Evolutionary conservation across 352 stramenopile genomes (phyloP).

Genomic region (Phytophthora hibernalis): DNA sequence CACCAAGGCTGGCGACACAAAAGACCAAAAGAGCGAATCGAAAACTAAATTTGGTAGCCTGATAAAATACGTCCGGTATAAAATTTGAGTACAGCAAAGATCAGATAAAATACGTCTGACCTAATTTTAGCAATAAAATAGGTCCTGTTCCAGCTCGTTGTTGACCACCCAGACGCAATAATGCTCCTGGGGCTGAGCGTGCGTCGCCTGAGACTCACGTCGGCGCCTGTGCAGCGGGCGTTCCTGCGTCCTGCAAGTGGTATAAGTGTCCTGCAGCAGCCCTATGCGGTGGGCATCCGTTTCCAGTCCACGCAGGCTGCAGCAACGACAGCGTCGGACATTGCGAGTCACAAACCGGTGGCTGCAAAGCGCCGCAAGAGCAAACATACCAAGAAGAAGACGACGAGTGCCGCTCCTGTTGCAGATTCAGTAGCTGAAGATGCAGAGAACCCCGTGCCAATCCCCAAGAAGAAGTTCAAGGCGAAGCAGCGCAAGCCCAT

Average conservation of each 20-base stretch:
- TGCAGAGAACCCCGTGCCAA: slow-evolving; percentile 1
- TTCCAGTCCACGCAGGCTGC: slow-evolving; percentile 17
- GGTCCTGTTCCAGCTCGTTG: too few species aligned
- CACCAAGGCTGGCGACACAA: neutral
- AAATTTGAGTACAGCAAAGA: too few species aligned
- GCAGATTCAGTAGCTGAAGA: slow-evolving; percentile 7
- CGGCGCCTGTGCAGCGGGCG: neutral
- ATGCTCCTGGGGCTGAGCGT: slow-evolving; percentile 31
- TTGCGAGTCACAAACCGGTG: slow-evolving; percentile 27
- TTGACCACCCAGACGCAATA: slow-evolving; percentile 25
- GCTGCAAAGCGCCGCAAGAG: slow-evolving; percentile 43
- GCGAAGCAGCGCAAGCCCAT: slow-evolving; percentile 28
- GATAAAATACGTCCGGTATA: neutral
- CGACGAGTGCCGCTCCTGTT: neutral
- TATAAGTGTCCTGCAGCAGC: neutral
- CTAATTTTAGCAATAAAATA: too few species aligned
- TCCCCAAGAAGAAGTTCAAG: slow-evolving; percentile 17
- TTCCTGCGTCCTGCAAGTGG: neutral
- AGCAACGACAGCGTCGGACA: neutral
- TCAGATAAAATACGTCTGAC: too few species aligned
- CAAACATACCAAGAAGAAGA: slow-evolving; percentile 39
- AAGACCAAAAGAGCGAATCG: neutral
- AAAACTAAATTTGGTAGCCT: neutral
- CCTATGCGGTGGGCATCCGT: slow-evolving; percentile 2
- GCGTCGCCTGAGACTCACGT: slow-evolving; percentile 25